phyloP scores from a whole-genome alignment of 441 rosid species.

The Euphorbia corollata region DNA sequence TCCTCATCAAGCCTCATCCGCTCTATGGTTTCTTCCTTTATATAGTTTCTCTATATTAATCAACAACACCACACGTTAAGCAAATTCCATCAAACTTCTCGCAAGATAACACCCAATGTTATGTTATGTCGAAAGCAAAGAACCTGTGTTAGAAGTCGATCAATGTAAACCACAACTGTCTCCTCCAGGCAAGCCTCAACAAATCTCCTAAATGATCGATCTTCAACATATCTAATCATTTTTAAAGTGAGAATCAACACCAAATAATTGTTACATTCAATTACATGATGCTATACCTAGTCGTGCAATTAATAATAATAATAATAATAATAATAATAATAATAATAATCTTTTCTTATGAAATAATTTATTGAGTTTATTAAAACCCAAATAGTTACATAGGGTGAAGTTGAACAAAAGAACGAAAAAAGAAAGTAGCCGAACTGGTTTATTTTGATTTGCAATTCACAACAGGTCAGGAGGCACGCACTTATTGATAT shows the following conservation, averaged over 20 bases:
- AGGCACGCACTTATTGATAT: neutral
- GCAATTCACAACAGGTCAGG: neutral
- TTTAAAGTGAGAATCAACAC: constrained; percentile 20
- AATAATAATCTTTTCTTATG: neutral
- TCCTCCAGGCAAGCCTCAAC: constrained; percentile 98
- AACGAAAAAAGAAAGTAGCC: neutral
- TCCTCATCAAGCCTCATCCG: constrained; percentile 96
- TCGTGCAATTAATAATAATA: neutral
- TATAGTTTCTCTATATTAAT: constrained; percentile 63
- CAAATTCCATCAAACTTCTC: constrained; percentile 12
- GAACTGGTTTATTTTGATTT: neutral
- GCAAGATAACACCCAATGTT: constrained; percentile 2
- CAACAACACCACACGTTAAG: constrained; percentile 13
- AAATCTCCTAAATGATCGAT: constrained; percentile 90
- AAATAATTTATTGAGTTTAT: neutral
- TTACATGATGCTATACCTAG: neutral
- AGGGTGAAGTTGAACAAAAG: neutral
- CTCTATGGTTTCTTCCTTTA: constrained; percentile 96
- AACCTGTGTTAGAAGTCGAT: constrained; percentile 91
- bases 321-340: no score
- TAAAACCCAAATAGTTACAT: neutral
- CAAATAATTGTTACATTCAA: constrained; percentile 3
- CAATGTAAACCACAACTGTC: constrained; percentile 74
- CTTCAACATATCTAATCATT: constrained; percentile 76
- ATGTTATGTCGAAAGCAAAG: constrained; percentile 7